Evolutionary conservation across 176 grass and related monocot species (phyloP).

Genomic region (Cocos nucifera): DNA sequence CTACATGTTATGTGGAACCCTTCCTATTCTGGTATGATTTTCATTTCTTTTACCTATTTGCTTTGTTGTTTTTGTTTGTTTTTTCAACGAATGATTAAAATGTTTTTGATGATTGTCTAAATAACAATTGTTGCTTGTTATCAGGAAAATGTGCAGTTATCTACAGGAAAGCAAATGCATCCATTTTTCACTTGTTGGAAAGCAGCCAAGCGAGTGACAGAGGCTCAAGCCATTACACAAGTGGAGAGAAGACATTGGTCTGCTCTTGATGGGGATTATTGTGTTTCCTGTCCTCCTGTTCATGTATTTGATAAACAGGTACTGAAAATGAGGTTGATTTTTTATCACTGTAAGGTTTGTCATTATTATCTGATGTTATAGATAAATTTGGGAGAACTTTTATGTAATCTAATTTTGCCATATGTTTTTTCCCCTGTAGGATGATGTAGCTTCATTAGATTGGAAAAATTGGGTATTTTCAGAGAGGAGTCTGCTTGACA

Average conservation of each 20-base stretch:
- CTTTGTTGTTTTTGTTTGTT: slow-evolving; percentile 14
- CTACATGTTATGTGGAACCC: no score
- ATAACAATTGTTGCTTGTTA: slow-evolving; percentile 16
- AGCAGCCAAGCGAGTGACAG: slow-evolving; percentile 32
- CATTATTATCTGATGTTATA: no score
- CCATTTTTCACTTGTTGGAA: slow-evolving; percentile 66
- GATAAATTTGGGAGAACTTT: no score
- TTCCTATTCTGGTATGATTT: no score
- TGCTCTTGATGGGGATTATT: slow-evolving; percentile 27
- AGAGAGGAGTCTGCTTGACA: slow-evolving; percentile 35
- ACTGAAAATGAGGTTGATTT: not conserved
- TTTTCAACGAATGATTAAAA: not conserved
- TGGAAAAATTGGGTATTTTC: slow-evolving; percentile 67
- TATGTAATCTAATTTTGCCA: no score
- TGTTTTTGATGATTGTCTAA: not conserved
- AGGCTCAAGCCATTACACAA: slow-evolving; percentile 33
- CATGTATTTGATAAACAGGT: slow-evolving; percentile 71
- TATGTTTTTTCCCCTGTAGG: slow-evolving; percentile 25
- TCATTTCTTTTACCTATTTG: not conserved
- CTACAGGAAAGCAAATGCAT: slow-evolving; percentile 75
- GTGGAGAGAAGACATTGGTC: slow-evolving; percentile 17
- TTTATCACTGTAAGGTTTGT: no score
- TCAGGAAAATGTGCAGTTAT: slow-evolving; percentile 75
- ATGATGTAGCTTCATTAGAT: slow-evolving; percentile 25
- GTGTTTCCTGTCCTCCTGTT: slow-evolving; percentile 50